Evolutionary conservation across 2,329 filamentous ascomycete species (phyloP).

Genomic region (Penicillium sp.): DNA sequence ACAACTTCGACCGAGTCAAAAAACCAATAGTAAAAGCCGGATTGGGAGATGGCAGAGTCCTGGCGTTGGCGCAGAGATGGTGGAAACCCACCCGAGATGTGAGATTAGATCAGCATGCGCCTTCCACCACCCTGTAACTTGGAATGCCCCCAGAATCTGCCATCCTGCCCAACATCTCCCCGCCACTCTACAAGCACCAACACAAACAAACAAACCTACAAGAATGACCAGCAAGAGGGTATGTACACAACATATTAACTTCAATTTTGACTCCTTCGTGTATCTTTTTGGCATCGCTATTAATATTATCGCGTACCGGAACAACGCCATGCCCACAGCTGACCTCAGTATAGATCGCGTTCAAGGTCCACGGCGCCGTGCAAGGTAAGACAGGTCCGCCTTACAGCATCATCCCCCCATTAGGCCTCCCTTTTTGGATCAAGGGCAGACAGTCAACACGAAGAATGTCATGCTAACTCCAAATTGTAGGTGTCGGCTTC

Average conservation of each 20-base stretch:
- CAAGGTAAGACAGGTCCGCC: constrained; percentile 57
- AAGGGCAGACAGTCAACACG: background rate
- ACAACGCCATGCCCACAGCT: constrained; percentile 1
- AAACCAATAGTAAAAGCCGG: background rate
- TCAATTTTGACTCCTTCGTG: no score
- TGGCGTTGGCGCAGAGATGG: background rate
- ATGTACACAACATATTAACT: background rate
- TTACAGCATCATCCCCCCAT: background rate
- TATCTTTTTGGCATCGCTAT: background rate
- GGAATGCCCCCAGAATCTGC: background rate
- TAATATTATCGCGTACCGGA: background rate
- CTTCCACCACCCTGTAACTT: no score
- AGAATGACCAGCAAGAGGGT: constrained; percentile 2
- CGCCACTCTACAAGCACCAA: background rate
- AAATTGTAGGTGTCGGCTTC: constrained; percentile 35
- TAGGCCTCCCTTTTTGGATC: no score
- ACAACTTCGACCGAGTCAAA: background rate
- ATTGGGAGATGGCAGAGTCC: background rate
- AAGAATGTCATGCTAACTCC: constrained; percentile 2
- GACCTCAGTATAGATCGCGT: constrained; percentile 35
- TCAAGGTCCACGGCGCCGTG: constrained; percentile 65
- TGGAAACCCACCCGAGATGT: background rate
- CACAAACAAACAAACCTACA: background rate
- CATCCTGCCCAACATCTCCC: background rate
- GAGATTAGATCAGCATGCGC: constrained; percentile 15